These are phyloP conservation scores for Canna indica DNA, from an alignment of 176 grass and related monocot genomes.

Conservation along the genomic window DNA sequence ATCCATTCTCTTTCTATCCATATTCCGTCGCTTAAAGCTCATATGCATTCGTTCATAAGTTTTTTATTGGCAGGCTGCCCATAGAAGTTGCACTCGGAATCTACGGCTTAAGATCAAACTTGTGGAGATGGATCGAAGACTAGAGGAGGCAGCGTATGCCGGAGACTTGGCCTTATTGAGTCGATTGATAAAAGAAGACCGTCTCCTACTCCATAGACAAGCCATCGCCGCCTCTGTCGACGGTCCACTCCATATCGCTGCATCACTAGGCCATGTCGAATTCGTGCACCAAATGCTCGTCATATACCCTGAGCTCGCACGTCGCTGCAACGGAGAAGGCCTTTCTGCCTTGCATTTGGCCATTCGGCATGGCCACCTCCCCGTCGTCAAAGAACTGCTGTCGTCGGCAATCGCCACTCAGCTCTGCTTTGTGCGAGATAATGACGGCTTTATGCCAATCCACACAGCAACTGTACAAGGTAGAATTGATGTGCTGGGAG, in stretches of 20 bases:
- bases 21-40: no score
- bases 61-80: no score
- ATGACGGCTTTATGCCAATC: constrained; percentile 8
- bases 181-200: constrained; percentile 13
- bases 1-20: no score
- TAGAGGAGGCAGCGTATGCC: constrained; percentile 5
- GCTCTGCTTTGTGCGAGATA: constrained; percentile 7
- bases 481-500: background rate
- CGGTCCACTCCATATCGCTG: constrained; percentile 18
- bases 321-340: background rate
- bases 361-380: constrained; percentile 4
- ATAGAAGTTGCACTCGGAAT: no score
- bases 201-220: constrained; percentile 9
- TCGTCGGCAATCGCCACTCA: background rate
- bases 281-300: constrained; percentile 6
- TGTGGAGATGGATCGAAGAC: background rate
- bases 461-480: constrained; percentile 6
- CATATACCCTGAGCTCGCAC: background rate
- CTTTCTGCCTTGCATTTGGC: constrained; percentile 23
- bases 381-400: background rate
- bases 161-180: constrained; percentile 13
- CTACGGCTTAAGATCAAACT: no score
- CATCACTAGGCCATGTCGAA: constrained; percentile 6
- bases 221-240: background rate
- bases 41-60: no score